A percentile compares a stretch with the other conserved stretches of the same genome.
phyloP scores from a whole-genome alignment of 345 rosid species.

The Brassica incana region DNA sequence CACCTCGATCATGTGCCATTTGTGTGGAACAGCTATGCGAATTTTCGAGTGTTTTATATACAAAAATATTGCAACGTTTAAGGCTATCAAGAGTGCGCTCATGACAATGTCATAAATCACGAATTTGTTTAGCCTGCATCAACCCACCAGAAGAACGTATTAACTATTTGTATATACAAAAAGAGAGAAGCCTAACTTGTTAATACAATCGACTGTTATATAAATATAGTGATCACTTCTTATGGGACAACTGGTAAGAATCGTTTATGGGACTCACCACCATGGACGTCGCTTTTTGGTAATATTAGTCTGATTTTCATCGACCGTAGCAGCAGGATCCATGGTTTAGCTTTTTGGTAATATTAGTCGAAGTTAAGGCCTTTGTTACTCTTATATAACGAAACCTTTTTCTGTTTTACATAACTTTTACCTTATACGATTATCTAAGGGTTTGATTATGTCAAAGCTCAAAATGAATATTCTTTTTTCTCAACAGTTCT shows the following conservation, averaged over 20 bases:
- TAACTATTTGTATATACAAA: no score
- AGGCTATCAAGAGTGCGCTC: not conserved
- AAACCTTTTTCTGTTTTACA: not conserved
- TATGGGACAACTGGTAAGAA: not conserved
- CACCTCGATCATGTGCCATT: not conserved
- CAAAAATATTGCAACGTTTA: not conserved
- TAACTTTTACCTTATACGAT: not conserved
- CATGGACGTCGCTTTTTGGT: not conserved
- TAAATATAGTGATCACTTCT: no score
- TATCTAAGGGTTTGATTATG: not conserved
- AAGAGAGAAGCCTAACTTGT: no score
- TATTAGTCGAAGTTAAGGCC: not conserved
- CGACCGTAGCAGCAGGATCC: not conserved
- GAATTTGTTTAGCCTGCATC: not conserved
- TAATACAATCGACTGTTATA: no score
- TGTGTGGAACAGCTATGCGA: not conserved
- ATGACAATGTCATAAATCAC: slow-evolving; percentile 5
- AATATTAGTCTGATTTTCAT: not conserved
- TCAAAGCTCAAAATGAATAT: not conserved
- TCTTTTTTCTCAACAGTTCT: not conserved
- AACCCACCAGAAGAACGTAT: not conserved
- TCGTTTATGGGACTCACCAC: not conserved
- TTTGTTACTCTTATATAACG: not conserved
- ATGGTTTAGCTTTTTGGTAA: not conserved
- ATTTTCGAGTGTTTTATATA: not conserved